Percentiles rank a stretch among this genome's conserved stretches.
Evolutionary conservation across 768 basidiomycete species (phyloP).

Genomic region (Suillus decipiens): DNA sequence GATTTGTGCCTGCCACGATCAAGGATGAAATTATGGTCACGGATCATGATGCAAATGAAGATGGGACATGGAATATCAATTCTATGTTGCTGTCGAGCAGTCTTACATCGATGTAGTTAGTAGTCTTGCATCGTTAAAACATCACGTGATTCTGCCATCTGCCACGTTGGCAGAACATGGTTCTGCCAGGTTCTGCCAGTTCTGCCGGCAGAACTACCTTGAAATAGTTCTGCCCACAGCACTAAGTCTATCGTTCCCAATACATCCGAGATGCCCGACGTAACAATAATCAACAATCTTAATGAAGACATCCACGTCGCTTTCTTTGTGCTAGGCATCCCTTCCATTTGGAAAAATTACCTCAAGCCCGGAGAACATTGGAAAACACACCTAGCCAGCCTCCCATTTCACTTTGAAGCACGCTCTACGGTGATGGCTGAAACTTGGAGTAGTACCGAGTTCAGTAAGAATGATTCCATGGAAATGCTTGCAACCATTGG

Average conservation of each 20-base stretch:
- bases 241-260: neutral
- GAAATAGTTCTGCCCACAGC: too few relatives aligned
- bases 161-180: too few relatives aligned
- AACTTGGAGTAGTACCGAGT: slow-evolving; percentile 9
- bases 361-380: slow-evolving; percentile 21
- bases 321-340: slow-evolving; percentile 19
- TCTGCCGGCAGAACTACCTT: too few relatives aligned
- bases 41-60: too few relatives aligned
- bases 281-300: slow-evolving; percentile 23
- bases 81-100: too few relatives aligned
- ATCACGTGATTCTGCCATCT: too few relatives aligned
- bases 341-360: slow-evolving; percentile 20
- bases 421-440: slow-evolving; percentile 12
- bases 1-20: too few relatives aligned
- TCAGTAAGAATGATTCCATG: slow-evolving; percentile 21
- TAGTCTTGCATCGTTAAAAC: too few relatives aligned
- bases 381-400: slow-evolving; percentile 13
- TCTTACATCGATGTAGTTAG: too few relatives aligned
- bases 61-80: too few relatives aligned
- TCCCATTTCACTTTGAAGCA: slow-evolving; percentile 18
- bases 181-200: too few relatives aligned
- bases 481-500: slow-evolving; percentile 18
- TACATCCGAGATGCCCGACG: slow-evolving; percentile 17
- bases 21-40: too few relatives aligned
- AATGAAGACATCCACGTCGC: slow-evolving; percentile 23